Evolutionary conservation across 225 moss, liverwort and hornwort genomes (phyloP), one percentile per base, ranked within the genome.

Genomic region (Pleurozium schreberi): DNA sequence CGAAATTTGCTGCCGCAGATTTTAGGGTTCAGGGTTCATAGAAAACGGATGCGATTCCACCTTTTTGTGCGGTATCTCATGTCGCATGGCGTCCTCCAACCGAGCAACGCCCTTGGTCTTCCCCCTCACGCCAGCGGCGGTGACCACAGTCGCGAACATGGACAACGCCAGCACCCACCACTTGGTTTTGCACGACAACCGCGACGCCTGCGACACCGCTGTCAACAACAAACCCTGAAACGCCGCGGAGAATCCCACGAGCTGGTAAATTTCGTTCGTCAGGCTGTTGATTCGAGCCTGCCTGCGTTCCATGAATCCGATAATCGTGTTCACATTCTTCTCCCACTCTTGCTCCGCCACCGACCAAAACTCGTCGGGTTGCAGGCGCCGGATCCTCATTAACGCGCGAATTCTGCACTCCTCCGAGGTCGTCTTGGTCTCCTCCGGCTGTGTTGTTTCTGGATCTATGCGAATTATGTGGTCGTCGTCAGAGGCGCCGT

Each of bases 341-440:
- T 84, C 84, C 89, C 89, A 89, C 89, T 89, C 89, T 47, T 30
- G 59, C 78, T 84, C 84, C 31, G 84, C 84, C 77, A 89, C 89
- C 84, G n/a, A 66, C 89, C 89, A 89, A 30, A 89, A 89, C 18
- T 84, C 61, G 17, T 61, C 6, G 36, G 74, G 18, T 5, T 6
- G 47, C 61, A 74, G 75, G 18, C 12, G 47, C 49, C 85, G 47
- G 12, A 85, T 75, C 75, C 25, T 61, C 85, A 85, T 5, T 4
- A 85, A 36, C 45, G 19, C 26, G 47, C 49, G 85, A 74, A 74
- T 85, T 49, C 74, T 60, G 47, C 49, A 38, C 61, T 85, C 85
- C 61, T 85, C 85, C 45, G 19, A 18, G 25, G 85, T 85, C 1
- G 26, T 28, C 61, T 2, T 75, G 38, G 6, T 27, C 36, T 38